These are phyloP conservation scores for Physcia stellaris DNA, from an alignment of 495 filamentous ascomycete genomes.

Conservation along the genomic window DNA sequence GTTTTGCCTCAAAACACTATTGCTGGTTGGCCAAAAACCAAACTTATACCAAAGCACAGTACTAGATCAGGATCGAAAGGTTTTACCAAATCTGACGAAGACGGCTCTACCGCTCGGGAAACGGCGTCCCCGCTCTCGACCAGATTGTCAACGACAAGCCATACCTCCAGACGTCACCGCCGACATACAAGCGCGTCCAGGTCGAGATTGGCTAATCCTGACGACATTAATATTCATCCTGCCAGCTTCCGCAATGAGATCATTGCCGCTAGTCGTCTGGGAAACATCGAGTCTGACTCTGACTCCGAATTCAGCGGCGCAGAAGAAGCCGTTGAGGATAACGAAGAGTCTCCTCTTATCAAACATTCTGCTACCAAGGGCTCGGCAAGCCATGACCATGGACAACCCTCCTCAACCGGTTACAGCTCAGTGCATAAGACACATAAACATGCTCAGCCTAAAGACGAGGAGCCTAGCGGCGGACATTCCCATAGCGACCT, in stretches of 20 bases:
- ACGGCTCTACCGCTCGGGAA: conserved; percentile 19
- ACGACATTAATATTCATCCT: conserved; percentile 77
- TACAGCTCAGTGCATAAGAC: conserved; percentile 33
- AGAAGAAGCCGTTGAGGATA: conserved; percentile 32
- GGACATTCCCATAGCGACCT: conserved; percentile 74
- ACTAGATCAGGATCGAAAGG: conserved; percentile 24
- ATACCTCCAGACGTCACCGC: conserved; percentile 32
- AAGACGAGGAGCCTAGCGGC: conserved; percentile 40
- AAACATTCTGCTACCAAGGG: conserved; percentile 9
- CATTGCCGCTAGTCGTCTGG: conserved; percentile 55
- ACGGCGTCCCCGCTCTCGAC: conserved; percentile 21
- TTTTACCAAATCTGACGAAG: conserved; percentile 10
- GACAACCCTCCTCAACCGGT: conserved; percentile 1
- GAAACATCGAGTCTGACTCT: conserved; percentile 38
- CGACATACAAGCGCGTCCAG: conserved; percentile 40
- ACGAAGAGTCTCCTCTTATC: conserved; percentile 34
- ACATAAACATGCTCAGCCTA: conserved; percentile 76
- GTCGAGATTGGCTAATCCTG: conserved; percentile 40
- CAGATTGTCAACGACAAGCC: conserved; percentile 16
- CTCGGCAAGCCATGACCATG: not conserved
- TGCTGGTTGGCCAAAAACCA: conserved; percentile 21
- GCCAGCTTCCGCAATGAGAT: conserved; percentile 83
- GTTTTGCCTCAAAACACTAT: conserved; percentile 25
- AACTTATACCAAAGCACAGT: conserved; percentile 13
- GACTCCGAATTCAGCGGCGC: conserved; percentile 25